Evolutionary conservation across 495 filamentous ascomycete species (phyloP), one percentile per base, ranked within the genome.

Genomic region (Bombardia bombarda): DNA sequence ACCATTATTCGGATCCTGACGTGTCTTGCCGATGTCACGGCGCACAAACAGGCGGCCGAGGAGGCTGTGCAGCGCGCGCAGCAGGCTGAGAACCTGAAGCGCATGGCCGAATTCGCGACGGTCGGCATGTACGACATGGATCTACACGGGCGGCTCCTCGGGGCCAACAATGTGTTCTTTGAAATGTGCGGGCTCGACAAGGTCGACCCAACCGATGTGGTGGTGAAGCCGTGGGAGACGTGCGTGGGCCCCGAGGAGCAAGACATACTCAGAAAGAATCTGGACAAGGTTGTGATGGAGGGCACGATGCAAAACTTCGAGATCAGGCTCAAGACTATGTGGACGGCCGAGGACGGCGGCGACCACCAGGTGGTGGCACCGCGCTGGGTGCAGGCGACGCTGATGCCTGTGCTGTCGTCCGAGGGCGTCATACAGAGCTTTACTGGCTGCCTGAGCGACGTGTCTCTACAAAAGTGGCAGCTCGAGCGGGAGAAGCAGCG

Each of bases 101-200:
- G 67, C 28, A 68, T 70, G 64, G 64, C 67, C 31, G 64, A 70
- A 36, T 63, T 61, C 35, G 65, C 67, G 4, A 70, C 67, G 2
- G 67, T 70, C 18, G 67, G 67, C 40, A 65, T 70, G 62, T 70
- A 67, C 43, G 67, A 70, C 25, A 68, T 70, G 63, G 56, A 62
- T 25, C 58, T 70, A 3, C 54, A 66, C 10, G 67, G 67, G 7
- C 52, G 61, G 8, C 52, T 70, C 24, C 47, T 69, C 7, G 58
- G 61, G 1, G 66, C 66, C 14, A 70, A 70, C 41, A 60, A 66
- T 30, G 62, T 67, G 9, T 70, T 70, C 45, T 70, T 57, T 34
- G 62, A 70, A 38, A 63, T 70, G 61, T 69, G 67, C 32, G 62
- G 62, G 0, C 38, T 66, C 8, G 37, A 51, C 19, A 56, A 56